Evolutionary conservation across 2,329 filamentous ascomycete genomes (phyloP), one percentile per base, ranked within the genome.

Genomic region (Aureobasidium zeae): DNA sequence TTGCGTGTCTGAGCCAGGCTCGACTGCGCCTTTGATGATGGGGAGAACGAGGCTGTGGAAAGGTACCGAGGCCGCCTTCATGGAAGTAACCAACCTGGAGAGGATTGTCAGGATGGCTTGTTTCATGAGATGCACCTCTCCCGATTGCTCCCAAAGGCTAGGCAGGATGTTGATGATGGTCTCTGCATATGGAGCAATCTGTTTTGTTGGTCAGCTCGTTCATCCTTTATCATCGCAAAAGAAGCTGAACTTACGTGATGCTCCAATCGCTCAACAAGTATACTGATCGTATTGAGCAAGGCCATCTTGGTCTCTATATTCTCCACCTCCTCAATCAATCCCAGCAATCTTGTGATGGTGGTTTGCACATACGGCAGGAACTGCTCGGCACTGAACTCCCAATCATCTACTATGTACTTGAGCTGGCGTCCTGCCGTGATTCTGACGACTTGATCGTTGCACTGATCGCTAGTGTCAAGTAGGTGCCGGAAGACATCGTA

Each of bases 401-500:
- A 86, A 31, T 94, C 86, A 53, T 95, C 83, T 0, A 86, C 78
- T 31, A 94, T 76, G 51, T 76, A 74, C 53, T 82, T 81, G 38
- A 98, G 75, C 54, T 93, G 86, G 44, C 88, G 76, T 5, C 86
- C 91, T 3, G 91, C 86, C 2, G 89, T 95, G 43, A 96, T 81
- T 11, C 86, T 79, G 22, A 98, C 91, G 1, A 96, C 88, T 42
- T 87, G 73, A 56, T 98, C 91, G 56, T 98, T 98, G 47, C 79
- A 70, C 3, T 41, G 29, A 54, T 95, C 87, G 13, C 76, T 72
- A 6, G 78, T 76, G 54, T 87, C 81, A 15, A 98, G 72, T 11
- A 98, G 72, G 60, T 94, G 85, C 47, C 85, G 79, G 60, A 87
- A 95, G 44, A 96, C 86, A 55, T 89, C 81, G 57, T 94, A 96